phyloP scores from a whole-genome alignment of 345 rosid genomes.

The Eucalyptus marginata region DNA sequence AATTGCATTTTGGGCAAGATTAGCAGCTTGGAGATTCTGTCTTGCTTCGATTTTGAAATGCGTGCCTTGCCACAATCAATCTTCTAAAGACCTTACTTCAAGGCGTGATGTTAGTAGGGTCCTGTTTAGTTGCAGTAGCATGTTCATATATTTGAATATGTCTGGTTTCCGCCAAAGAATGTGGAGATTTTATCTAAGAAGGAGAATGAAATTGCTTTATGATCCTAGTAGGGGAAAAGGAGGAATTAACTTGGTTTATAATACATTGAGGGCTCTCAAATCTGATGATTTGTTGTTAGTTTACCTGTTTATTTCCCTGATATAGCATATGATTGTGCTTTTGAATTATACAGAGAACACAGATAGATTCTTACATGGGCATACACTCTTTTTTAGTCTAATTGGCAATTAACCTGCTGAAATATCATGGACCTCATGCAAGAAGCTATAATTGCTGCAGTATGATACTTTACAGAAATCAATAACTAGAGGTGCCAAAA shows the following conservation, averaged over 20 bases:
- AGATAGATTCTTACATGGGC: not conserved
- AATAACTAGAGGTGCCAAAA: not conserved
- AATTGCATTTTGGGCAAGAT: not conserved
- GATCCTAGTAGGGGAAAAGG: not conserved
- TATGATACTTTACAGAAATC: not conserved
- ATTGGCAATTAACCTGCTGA: not conserved
- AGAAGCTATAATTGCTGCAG: not conserved
- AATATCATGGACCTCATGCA: not conserved
- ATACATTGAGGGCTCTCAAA: not conserved
- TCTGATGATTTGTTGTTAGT: not conserved
- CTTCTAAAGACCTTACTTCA: not conserved
- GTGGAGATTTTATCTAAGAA: not conserved
- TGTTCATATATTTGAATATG: not conserved
- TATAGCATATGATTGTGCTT: not conserved
- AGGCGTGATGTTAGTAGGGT: not conserved
- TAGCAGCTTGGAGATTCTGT: not conserved
- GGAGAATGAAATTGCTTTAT: not conserved
- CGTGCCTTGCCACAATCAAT: not conserved
- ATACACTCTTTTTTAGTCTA: not conserved
- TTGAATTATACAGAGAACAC: not conserved
- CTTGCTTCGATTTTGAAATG: not conserved
- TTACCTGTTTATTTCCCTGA: not conserved
- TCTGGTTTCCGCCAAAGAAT: not conserved
- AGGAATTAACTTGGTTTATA: not conserved
- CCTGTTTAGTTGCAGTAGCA: not conserved